A percentile compares a stretch with the other conserved stretches of the same genome.
These are phyloP conservation scores for Hibiscus tridactylites DNA, from an alignment of 345 rosid species.

Conservation along the genomic window DNA sequence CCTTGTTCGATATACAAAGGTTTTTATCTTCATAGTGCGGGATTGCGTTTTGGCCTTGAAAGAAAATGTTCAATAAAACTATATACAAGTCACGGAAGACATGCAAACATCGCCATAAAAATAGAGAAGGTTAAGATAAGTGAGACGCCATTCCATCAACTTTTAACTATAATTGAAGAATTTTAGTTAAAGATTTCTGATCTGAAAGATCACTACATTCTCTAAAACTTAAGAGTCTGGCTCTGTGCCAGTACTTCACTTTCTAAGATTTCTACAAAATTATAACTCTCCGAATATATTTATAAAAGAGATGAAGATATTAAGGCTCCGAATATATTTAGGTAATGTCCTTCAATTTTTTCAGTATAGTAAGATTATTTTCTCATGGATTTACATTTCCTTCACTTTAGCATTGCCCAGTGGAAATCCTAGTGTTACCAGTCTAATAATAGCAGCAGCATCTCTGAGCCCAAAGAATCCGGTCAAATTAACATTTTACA, in stretches of 20 bases:
- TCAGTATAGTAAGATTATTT: not conserved
- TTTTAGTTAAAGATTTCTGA: not conserved
- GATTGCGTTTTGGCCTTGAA: not conserved
- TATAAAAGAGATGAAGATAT: not conserved
- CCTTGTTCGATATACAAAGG: not conserved
- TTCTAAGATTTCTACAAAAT: not conserved
- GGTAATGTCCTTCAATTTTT: not conserved
- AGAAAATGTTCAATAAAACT: not conserved
- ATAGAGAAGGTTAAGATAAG: not conserved
- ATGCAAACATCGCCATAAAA: not conserved
- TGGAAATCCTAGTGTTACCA: not conserved
- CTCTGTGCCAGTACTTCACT: not conserved
- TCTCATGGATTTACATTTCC: not conserved
- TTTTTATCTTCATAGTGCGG: not conserved
- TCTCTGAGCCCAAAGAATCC: not conserved
- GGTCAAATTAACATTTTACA: not conserved
- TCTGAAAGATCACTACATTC: not conserved
- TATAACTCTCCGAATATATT: not conserved
- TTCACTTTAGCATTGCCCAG: not conserved
- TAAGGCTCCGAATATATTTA: not conserved
- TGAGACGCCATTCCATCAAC: not conserved
- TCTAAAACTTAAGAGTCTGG: not conserved
- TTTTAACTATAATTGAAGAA: not conserved
- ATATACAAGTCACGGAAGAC: too few species aligned
- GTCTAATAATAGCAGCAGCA: not conserved